Evolutionary conservation across 1,139 yeast species (phyloP).

Genomic region (Protomyces lactucae-debilis): DNA sequence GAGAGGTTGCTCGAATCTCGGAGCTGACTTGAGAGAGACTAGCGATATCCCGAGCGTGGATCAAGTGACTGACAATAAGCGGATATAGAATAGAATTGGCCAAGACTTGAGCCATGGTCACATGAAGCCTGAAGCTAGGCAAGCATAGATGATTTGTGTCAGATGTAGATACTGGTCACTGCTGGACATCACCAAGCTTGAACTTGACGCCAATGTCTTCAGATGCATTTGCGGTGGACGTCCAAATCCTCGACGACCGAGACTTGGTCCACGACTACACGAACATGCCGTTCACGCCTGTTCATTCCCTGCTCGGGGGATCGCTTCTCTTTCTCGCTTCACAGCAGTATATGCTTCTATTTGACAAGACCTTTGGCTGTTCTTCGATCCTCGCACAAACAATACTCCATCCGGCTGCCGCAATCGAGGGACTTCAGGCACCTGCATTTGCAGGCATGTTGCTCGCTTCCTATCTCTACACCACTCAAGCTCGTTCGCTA

Average conservation of each 20-base stretch:
- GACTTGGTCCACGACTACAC: no score
- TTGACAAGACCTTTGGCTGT: slow-evolving; percentile 8
- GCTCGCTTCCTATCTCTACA: slow-evolving; percentile 1
- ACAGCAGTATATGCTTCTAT: neutral
- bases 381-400: slow-evolving; percentile 1
- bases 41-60: neutral
- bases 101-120: neutral
- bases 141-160: no score
- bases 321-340: slow-evolving; percentile 1
- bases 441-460: neutral
- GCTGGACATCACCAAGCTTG: no score
- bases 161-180: no score
- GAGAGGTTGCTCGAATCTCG: slow-evolving; percentile 6
- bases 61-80: neutral
- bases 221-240: no score
- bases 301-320: slow-evolving; percentile 9
- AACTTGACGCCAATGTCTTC: no score
- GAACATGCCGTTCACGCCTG: neutral
- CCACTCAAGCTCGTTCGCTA: neutral
- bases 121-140: no score
- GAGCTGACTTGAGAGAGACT: neutral
- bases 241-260: no score
- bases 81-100: neutral
- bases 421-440: neutral
- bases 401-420: neutral